Percentiles rank a stretch among this genome's conserved stretches.
phyloP scores from a whole-genome alignment of 2,329 filamentous ascomycete species.

The Phyllosticta paracitricarpa region DNA sequence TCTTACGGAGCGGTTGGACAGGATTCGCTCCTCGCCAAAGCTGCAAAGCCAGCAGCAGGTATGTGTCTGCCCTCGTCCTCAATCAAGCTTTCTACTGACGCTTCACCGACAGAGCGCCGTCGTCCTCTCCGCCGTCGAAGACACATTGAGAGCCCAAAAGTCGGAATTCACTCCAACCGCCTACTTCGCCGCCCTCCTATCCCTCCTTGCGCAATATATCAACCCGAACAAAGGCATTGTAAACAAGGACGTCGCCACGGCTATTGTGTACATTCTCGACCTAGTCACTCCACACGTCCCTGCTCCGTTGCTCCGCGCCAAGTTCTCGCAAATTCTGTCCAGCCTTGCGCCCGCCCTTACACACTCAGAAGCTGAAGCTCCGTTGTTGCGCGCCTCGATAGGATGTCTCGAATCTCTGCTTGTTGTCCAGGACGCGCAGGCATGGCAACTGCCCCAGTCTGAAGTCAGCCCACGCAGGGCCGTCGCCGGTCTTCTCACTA shows the following conservation, averaged over 20 bases:
- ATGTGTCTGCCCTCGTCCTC: constrained; percentile 20
- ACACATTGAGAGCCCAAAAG: constrained; percentile 82
- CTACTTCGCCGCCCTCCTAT: constrained; percentile 92
- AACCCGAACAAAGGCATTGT: constrained; percentile 51
- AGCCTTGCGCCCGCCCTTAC: constrained; percentile 77
- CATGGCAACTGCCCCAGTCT: constrained; percentile 78
- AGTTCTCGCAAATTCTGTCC: constrained; percentile 88
- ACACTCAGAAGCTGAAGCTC: constrained; percentile 72
- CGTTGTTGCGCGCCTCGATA: constrained; percentile 76
- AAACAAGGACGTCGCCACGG: constrained; percentile 73
- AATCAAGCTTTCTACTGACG: constrained; percentile 1
- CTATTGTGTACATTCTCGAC: constrained; percentile 92
- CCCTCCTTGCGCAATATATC: constrained; percentile 70
- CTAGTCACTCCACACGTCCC: constrained; percentile 78
- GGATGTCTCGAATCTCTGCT: constrained; percentile 90
- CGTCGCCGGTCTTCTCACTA: constrained; percentile 71
- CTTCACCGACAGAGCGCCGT: constrained; percentile 56
- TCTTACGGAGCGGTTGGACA: constrained; percentile 86
- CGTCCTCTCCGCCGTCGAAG: constrained; percentile 83
- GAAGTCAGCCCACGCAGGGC: constrained; percentile 80
- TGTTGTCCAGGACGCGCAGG: constrained; percentile 72
- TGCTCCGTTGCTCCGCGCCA: constrained; percentile 76
- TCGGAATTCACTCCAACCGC: constrained; percentile 74
- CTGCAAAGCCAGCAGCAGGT: constrained; percentile 93
- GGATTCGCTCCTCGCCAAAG: constrained; percentile 86